phyloP scores from a whole-genome alignment of 768 basidiomycete species.

The Mycena alexandri region DNA sequence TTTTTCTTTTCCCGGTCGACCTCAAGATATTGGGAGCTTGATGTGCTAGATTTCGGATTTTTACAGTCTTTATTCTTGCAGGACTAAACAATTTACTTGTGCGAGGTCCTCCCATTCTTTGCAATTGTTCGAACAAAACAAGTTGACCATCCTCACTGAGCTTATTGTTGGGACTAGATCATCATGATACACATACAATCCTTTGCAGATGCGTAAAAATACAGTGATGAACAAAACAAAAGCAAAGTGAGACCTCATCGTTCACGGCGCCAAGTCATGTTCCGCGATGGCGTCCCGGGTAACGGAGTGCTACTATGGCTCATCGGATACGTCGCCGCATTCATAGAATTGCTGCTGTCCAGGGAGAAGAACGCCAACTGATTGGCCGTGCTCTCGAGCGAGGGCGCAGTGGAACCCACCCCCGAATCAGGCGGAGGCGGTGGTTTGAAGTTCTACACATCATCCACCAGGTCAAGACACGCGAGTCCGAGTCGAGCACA shows the following conservation, averaged over 20 bases:
- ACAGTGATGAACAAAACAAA: conserved; percentile 3
- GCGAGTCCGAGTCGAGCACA: not conserved
- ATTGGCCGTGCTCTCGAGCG: conserved; percentile 28
- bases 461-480: conserved; percentile 13
- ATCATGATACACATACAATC: conserved; percentile 7
- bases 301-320: conserved; percentile 31
- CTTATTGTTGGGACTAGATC: not conserved
- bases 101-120: too few relatives aligned
- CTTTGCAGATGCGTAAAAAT: conserved; percentile 3
- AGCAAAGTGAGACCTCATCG: conserved; percentile 8
- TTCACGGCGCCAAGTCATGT: conserved; percentile 31
- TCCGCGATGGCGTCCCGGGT: conserved; percentile 12
- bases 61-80: too few relatives aligned
- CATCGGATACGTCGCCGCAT: conserved; percentile 26
- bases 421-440: conserved; percentile 47
- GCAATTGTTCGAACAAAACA: not conserved
- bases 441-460: conserved; percentile 70
- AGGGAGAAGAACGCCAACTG: conserved; percentile 32
- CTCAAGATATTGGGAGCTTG: too few relatives aligned
- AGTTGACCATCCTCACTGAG: not conserved
- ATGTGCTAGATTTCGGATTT: too few relatives aligned
- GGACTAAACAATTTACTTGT: too few relatives aligned
- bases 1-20: not conserved
- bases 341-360: conserved; percentile 22
- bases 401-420: conserved; percentile 1